These are phyloP conservation scores for Triticum dicoccoides DNA, from an alignment of 176 grass and related monocot genomes.

Conservation along the genomic window DNA sequence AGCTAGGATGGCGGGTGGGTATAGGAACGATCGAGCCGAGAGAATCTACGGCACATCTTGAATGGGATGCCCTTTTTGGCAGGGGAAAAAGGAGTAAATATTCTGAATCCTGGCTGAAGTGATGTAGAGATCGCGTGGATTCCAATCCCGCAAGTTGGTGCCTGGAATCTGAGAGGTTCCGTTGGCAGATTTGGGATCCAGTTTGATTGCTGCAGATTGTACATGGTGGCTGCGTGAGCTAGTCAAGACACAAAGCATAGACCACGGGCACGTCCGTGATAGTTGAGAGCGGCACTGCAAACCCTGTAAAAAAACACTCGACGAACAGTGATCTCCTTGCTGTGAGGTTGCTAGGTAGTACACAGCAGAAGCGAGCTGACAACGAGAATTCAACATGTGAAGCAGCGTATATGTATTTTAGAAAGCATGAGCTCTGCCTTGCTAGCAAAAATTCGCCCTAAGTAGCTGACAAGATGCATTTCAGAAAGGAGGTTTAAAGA, in stretches of 20 bases:
- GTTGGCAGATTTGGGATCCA: too few relatives aligned
- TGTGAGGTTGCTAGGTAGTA: too few relatives aligned
- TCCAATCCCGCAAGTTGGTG: slow-evolving; percentile 33
- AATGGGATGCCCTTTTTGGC: background rate
- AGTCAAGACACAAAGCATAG: slow-evolving; percentile 9
- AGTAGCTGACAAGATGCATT: background rate
- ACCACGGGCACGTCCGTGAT: too few relatives aligned
- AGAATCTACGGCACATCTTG: background rate
- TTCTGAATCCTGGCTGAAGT: slow-evolving; percentile 21
- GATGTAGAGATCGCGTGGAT: slow-evolving; percentile 32
- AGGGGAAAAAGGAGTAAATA: slow-evolving; percentile 11
- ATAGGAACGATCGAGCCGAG: background rate
- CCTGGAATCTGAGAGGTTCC: slow-evolving; percentile 19
- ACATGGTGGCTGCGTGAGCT: background rate
- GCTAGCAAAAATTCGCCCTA: too few relatives aligned
- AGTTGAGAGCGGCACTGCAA: background rate
- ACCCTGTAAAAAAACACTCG: too few relatives aligned
- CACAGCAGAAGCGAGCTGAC: background rate
- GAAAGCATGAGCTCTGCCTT: background rate
- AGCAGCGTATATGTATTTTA: background rate
- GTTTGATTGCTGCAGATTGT: background rate
- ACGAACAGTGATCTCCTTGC: too few relatives aligned
- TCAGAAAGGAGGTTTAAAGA: background rate
- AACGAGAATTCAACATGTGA: background rate
- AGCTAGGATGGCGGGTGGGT: slow-evolving; percentile 19